Percentiles rank a stretch among this genome's conserved stretches.
Conservation (phyloP, 2,329 filamentous ascomycete species). For the Trichoderma semiorbis region DNA sequence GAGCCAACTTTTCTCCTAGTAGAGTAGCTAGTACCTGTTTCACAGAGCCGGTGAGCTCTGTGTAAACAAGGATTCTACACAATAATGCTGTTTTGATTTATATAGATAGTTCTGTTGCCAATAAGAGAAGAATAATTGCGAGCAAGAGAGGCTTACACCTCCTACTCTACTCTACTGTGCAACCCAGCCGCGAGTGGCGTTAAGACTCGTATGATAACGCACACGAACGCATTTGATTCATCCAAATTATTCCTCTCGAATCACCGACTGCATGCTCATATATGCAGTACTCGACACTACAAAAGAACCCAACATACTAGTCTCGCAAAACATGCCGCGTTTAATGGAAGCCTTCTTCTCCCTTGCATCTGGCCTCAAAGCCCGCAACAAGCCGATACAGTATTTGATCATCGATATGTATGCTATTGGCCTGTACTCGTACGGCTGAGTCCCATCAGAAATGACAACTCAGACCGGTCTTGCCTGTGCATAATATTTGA, state of each 20-base stretch:
- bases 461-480: background rate
- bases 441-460: background rate
- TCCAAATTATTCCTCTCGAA: background rate
- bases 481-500: background rate
- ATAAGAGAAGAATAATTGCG: background rate
- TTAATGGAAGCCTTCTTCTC: background rate
- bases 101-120: background rate
- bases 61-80: background rate
- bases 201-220: background rate
- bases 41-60: background rate
- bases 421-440: background rate
- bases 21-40: background rate
- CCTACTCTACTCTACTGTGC: background rate
- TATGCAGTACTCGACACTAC: background rate
- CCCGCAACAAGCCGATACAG: background rate
- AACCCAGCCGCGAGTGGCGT: background rate
- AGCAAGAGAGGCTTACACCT: background rate
- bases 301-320: background rate
- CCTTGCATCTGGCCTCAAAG: background rate
- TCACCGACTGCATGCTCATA: background rate
- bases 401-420: background rate
- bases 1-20: background rate
- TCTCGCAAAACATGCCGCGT: background rate
- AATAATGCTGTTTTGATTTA: background rate
- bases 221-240: background rate